phyloP scores from a whole-genome alignment of 2,329 filamentous ascomycete genomes.

The Diaporthe citrichinensis region DNA sequence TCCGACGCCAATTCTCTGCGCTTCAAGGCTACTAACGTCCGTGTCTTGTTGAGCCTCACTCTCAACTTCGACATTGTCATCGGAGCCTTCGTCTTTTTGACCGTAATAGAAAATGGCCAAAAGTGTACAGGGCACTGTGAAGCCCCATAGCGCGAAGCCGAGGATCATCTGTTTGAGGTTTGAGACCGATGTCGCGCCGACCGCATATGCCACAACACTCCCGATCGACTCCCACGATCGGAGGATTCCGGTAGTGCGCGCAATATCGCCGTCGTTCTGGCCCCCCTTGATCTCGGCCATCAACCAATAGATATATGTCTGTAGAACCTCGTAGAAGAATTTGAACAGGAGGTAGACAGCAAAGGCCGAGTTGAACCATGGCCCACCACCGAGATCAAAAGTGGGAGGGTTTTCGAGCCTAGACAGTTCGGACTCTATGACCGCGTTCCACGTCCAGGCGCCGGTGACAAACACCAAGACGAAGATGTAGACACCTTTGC shows the following conservation, averaged over 20 bases:
- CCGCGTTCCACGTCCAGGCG: slow-evolving; percentile 36
- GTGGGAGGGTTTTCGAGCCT: slow-evolving; percentile 27
- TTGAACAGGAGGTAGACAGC: slow-evolving; percentile 46
- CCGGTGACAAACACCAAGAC: slow-evolving; percentile 27
- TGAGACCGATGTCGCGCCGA: slow-evolving; percentile 49
- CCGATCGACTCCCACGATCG: slow-evolving; percentile 52
- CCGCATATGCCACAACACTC: slow-evolving; percentile 50
- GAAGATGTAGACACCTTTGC: slow-evolving; percentile 27
- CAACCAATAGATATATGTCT: slow-evolving; percentile 47
- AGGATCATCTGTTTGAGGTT: slow-evolving; percentile 51
- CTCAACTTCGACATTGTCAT: neutral
- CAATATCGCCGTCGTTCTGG: slow-evolving; percentile 50
- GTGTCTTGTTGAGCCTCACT: neutral
- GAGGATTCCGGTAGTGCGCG: slow-evolving; percentile 50
- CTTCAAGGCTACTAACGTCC: neutral
- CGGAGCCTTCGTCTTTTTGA: neutral
- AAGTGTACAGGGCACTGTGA: slow-evolving; percentile 44
- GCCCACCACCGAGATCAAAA: slow-evolving; percentile 31
- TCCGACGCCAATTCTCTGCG: neutral
- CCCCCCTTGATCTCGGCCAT: slow-evolving; percentile 47
- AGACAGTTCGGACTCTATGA: slow-evolving; percentile 34
- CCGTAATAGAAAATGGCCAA: slow-evolving; percentile 17
- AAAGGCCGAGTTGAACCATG: slow-evolving; percentile 36
- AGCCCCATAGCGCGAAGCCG: slow-evolving; percentile 49
- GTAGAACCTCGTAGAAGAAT: slow-evolving; percentile 46